phyloP scores from a whole-genome alignment of 2,329 filamentous ascomycete species.

The Byssothecium circinans region DNA sequence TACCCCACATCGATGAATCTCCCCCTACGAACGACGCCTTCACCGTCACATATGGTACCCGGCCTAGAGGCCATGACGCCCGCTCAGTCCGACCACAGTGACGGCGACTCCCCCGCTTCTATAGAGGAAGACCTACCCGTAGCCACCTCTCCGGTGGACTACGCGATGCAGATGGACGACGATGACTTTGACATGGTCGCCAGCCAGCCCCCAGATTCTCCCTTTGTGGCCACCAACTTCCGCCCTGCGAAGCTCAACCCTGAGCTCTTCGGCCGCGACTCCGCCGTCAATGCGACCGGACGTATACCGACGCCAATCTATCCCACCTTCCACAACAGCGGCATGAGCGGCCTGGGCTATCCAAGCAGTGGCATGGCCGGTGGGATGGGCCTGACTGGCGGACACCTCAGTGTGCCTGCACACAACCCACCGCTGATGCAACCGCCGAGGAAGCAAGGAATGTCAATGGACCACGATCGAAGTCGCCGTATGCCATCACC shows the following conservation, averaged over 20 bases:
- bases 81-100: constrained; percentile 30
- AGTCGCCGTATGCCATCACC: constrained; percentile 44
- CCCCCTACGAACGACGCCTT: constrained; percentile 26
- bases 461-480: constrained; percentile 23
- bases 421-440: constrained; percentile 16
- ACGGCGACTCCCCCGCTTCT: constrained; percentile 30
- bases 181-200: constrained; percentile 33
- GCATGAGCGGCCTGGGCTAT: constrained; percentile 29
- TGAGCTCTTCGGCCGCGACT: constrained; percentile 27
- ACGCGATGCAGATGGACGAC: constrained; percentile 44
- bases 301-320: constrained; percentile 47
- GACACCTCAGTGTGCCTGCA: constrained; percentile 9
- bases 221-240: constrained; percentile 30
- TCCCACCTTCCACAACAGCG: constrained; percentile 34
- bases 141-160: constrained; percentile 29
- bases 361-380: constrained; percentile 34
- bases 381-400: constrained; percentile 18
- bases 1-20: constrained; percentile 22
- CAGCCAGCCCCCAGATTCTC: constrained; percentile 42
- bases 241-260: constrained; percentile 39
- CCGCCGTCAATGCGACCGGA: constrained; percentile 21
- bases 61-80: constrained; percentile 35
- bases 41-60: constrained; percentile 29
- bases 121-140: constrained; percentile 20
- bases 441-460: constrained; percentile 21